These are phyloP conservation scores for Cordyceps cateniannulata DNA, from an alignment of 2,329 filamentous ascomycete genomes.

Conservation along the genomic window DNA sequence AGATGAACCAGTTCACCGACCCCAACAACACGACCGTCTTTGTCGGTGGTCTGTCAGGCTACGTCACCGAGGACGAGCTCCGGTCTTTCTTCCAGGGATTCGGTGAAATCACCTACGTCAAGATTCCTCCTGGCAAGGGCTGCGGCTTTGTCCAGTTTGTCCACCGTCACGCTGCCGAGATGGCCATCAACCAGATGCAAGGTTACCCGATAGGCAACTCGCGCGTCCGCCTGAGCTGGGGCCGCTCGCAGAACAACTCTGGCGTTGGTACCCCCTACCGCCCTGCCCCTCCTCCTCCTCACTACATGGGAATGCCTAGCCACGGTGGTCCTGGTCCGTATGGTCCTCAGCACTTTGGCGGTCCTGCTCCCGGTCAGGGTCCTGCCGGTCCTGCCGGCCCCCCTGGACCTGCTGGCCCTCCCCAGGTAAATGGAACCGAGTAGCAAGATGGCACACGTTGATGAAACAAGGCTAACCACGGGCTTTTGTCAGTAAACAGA, in stretches of 20 bases:
- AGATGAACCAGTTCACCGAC: slow-evolving; percentile 99
- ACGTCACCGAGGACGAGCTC: slow-evolving; percentile 98
- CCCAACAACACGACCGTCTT: slow-evolving; percentile 99
- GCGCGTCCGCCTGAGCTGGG: slow-evolving; percentile 94
- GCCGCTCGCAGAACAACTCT: slow-evolving; percentile 97
- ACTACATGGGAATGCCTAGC: slow-evolving; percentile 45
- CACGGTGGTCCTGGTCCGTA: slow-evolving; percentile 38
- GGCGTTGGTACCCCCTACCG: slow-evolving; percentile 96
- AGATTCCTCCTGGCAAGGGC: slow-evolving; percentile 98
- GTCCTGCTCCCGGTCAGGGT: slow-evolving; percentile 36
- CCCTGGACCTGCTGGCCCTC: slow-evolving; percentile 31
- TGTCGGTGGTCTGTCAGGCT: slow-evolving; percentile 91
- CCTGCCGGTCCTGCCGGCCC: slow-evolving; percentile 33
- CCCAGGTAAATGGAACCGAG: slow-evolving; percentile 28
- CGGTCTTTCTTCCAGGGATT: slow-evolving; percentile 99
- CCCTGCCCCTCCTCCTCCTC: slow-evolving; percentile 67
- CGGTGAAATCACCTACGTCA: slow-evolving; percentile 98
- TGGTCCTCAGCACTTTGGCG: slow-evolving; percentile 42
- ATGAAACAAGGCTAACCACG: slow-evolving; percentile 7
- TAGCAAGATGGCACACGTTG: slow-evolving; percentile 9
- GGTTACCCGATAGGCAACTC: slow-evolving; percentile 99
- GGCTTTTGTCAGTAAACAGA: slow-evolving; percentile 7
- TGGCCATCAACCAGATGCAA: slow-evolving; percentile 99
- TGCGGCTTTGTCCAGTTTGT: slow-evolving; percentile 99
- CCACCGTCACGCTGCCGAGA: slow-evolving; percentile 95